phyloP scores from a whole-genome alignment of 768 basidiomycete species.

The Trametes punicea region DNA sequence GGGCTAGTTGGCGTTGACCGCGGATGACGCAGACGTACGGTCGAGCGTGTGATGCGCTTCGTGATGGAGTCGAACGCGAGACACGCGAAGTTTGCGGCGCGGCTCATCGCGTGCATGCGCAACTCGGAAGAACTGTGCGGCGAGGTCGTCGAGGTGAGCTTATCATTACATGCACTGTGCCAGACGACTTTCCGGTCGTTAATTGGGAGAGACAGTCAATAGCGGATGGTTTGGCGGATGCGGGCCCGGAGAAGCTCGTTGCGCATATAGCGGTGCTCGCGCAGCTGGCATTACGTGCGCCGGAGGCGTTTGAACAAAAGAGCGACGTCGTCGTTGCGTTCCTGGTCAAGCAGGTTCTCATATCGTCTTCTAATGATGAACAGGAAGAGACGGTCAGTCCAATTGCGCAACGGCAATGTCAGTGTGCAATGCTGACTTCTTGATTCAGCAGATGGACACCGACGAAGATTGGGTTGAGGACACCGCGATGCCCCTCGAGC shows the following conservation, averaged over 20 bases:
- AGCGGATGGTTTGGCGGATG: conserved; percentile 45
- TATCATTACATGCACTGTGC: background rate
- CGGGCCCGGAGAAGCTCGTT: conserved; percentile 49
- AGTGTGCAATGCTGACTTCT: background rate
- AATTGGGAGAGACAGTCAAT: conserved; percentile 46
- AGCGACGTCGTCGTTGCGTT: conserved; percentile 73
- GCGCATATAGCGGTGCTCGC: conserved; percentile 69
- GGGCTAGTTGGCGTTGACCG: background rate
- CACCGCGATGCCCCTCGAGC: conserved; percentile 49
- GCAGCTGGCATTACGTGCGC: conserved; percentile 66
- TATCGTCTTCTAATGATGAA: conserved; percentile 42
- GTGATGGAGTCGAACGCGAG: conserved; percentile 56
- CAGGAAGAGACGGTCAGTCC: conserved; percentile 1
- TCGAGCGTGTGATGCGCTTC: conserved; percentile 60
- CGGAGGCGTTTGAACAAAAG: conserved; percentile 72
- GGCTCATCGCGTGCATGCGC: conserved; percentile 61
- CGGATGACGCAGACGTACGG: conserved; percentile 50
- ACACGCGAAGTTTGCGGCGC: conserved; percentile 84
- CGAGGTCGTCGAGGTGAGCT: conserved; percentile 61
- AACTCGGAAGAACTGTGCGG: conserved; percentile 48
- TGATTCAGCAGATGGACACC: conserved; percentile 43
- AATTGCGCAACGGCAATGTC: no score
- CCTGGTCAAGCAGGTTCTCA: conserved; percentile 66
- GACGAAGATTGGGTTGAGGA: conserved; percentile 80
- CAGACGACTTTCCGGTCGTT: background rate